phyloP scores from a whole-genome alignment of 192 early-diverging fungal species.

The Podila verticillata region DNA sequence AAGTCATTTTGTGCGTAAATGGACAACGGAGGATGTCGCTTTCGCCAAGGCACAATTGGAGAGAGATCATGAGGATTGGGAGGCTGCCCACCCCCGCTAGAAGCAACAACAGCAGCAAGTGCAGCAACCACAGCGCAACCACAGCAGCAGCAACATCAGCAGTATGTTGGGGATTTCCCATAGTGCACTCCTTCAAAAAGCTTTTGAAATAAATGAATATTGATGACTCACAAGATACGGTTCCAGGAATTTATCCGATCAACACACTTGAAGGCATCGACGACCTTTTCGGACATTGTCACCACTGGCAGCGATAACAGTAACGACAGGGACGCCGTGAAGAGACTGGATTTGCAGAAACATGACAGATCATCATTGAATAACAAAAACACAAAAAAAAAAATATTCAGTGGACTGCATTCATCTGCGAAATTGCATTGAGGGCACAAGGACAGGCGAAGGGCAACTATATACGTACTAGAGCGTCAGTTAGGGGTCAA shows the following conservation, averaged over 20 bases:
- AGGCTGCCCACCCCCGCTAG: conserved; percentile 16
- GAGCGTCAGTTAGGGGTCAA: too few species aligned
- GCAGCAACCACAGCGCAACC: neutral
- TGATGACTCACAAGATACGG: conserved; percentile 9
- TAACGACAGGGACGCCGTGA: too few species aligned
- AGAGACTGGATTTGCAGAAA: too few species aligned
- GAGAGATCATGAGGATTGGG: conserved; percentile 23
- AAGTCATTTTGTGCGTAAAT: conserved; percentile 12
- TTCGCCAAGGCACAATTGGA: conserved; percentile 23
- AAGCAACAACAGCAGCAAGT: conserved; percentile 8
- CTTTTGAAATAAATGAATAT: conserved; percentile 9
- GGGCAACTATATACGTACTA: too few species aligned
- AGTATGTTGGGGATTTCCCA: conserved; percentile 1
- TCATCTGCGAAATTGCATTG: too few species aligned
- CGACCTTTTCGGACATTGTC: conserved; percentile 8
- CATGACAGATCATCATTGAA: too few species aligned
- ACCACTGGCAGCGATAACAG: conserved; percentile 4
- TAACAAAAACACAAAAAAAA: too few species aligned
- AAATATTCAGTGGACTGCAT: too few species aligned
- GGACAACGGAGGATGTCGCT: conserved; percentile 14
- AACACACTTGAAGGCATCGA: conserved; percentile 12
- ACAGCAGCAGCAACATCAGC: conserved; percentile 7
- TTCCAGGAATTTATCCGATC: neutral
- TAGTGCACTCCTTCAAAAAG: conserved; percentile 5
- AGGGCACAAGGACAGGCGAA: too few species aligned